Evolutionary conservation across 2,329 filamentous ascomycete species (phyloP).

Genomic region (Curvularia spicifera): DNA sequence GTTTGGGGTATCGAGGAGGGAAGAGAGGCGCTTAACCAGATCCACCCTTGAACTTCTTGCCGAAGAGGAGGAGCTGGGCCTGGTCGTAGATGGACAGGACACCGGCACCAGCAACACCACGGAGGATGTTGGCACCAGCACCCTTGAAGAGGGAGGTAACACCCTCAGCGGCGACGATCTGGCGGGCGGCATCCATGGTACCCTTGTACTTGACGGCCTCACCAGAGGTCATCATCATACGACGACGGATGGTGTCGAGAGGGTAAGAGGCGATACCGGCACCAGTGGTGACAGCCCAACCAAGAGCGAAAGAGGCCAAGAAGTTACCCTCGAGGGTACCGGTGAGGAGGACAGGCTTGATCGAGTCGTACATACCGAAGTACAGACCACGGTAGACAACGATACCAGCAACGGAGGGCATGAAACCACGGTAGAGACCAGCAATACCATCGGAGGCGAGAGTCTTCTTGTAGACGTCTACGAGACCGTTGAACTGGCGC

Average conservation of each 20-base stretch:
- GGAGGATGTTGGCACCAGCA: slow-evolving; percentile 99
- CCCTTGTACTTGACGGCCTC: slow-evolving; percentile 99
- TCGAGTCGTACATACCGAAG: slow-evolving; percentile 99
- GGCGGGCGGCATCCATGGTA: slow-evolving; percentile 90
- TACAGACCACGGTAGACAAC: slow-evolving; percentile 99
- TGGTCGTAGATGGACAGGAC: slow-evolving; percentile 99
- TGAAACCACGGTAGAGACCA: slow-evolving; percentile 99
- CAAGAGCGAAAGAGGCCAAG: slow-evolving; percentile 98
- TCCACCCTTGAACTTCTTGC: slow-evolving; percentile 92
- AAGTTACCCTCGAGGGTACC: slow-evolving; percentile 96
- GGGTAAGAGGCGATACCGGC: slow-evolving; percentile 99
- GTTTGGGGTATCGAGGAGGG: slow-evolving; percentile 46
- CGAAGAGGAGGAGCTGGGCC: slow-evolving; percentile 98
- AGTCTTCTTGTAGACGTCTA: slow-evolving; percentile 99
- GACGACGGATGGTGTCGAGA: slow-evolving; percentile 99
- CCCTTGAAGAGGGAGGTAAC: slow-evolving; percentile 99
- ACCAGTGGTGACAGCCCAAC: slow-evolving; percentile 99
- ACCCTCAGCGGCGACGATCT: slow-evolving; percentile 96
- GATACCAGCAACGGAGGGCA: slow-evolving; percentile 98
- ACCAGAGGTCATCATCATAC: slow-evolving; percentile 99
- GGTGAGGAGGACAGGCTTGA: slow-evolving; percentile 97
- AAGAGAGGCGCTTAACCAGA: slow-evolving; percentile 52
- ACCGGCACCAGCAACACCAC: slow-evolving; percentile 99
- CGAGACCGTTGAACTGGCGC: slow-evolving; percentile 99
- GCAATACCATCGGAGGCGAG: slow-evolving; percentile 97